Evolutionary conservation across 805 yeast genomes (phyloP).

Genomic region (Candida glaebosa): DNA sequence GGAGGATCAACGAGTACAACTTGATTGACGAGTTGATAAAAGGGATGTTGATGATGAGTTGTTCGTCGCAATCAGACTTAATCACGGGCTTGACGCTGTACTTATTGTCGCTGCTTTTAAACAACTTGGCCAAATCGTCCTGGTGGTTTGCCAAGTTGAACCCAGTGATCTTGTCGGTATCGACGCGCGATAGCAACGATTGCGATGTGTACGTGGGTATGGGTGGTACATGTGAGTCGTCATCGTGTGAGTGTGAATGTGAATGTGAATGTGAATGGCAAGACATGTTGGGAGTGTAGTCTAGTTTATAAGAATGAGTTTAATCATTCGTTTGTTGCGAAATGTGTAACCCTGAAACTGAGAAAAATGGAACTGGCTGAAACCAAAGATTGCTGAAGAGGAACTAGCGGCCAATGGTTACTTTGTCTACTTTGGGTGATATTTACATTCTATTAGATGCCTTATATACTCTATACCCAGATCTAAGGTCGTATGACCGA

Average conservation of each 20-base stretch:
- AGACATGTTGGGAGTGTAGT: no score
- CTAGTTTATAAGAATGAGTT: no score
- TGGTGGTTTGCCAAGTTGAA: slow-evolving; percentile 56
- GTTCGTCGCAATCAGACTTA: slow-evolving; percentile 80
- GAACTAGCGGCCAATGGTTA: no score
- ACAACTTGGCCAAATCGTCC: slow-evolving; percentile 47
- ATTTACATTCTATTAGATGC: not conserved
- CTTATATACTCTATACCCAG: not conserved
- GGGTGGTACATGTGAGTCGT: slow-evolving; percentile 52
- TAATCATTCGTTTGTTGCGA: no score
- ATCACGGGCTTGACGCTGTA: slow-evolving; percentile 44
- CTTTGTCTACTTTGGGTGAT: no score
- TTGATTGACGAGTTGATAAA: slow-evolving; percentile 69
- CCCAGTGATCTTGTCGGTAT: slow-evolving; percentile 56
- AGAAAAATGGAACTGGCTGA: no score
- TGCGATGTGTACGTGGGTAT: slow-evolving; percentile 69
- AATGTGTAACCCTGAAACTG: no score
- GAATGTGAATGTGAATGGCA: no score
- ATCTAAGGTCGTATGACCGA: slow-evolving; percentile 10
- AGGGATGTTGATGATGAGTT: slow-evolving; percentile 73
- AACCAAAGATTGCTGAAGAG: no score
- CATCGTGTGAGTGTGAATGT: slow-evolving; percentile 18
- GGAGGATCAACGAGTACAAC: slow-evolving; percentile 65
- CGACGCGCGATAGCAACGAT: slow-evolving; percentile 60
- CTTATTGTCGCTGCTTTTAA: slow-evolving; percentile 50